phyloP scores from a whole-genome alignment of 73 alveolate genomes.

The Symbiodinium natans region DNA sequence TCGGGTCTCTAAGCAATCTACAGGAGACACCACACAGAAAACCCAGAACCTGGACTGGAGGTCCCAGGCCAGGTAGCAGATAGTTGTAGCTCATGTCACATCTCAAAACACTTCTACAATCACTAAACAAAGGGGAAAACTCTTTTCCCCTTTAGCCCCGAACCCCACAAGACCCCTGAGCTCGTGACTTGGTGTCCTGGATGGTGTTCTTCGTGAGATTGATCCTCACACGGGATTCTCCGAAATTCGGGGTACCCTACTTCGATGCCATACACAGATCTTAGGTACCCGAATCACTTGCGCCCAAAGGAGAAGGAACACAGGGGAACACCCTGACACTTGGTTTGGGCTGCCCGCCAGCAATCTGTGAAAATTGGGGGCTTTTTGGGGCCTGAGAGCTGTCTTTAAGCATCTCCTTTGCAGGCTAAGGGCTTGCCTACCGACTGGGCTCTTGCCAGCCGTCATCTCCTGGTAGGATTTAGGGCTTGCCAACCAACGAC shows the following conservation, averaged over 20 bases:
- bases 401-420: neutral
- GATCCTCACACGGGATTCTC: neutral
- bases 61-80: too few species aligned
- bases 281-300: neutral
- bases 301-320: neutral
- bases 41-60: too few species aligned
- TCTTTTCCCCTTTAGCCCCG: too few species aligned
- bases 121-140: too few species aligned
- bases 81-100: too few species aligned
- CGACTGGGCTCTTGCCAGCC: too few species aligned
- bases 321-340: neutral
- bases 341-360: neutral
- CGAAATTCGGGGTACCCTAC: neutral
- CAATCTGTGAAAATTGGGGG: neutral
- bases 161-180: neutral
- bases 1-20: too few species aligned
- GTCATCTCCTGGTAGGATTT: too few species aligned
- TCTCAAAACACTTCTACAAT: too few species aligned
- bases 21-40: too few species aligned
- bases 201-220: constrained; percentile 52
- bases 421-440: too few species aligned
- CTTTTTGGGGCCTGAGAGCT: neutral
- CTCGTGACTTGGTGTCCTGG: constrained; percentile 38
- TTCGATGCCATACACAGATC: neutral
- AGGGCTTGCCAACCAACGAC: too few species aligned